Conservation (phyloP, 768 basidiomycete species). For the Hygrocybe punicea region DNA sequence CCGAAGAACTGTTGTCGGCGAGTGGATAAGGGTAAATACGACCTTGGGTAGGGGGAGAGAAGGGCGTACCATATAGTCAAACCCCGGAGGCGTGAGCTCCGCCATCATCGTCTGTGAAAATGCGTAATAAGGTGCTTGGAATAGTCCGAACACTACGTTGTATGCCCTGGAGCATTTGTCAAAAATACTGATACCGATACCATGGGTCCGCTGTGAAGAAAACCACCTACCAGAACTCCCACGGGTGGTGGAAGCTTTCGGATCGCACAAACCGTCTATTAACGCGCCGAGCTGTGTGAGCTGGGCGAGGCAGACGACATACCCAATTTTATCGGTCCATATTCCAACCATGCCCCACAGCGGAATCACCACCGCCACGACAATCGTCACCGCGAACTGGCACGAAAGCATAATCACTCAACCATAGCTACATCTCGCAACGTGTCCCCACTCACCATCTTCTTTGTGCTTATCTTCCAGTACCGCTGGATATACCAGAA, state of each 20-base stretch:
- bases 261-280: neutral
- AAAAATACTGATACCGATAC: neutral
- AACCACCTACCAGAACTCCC: conserved; percentile 76
- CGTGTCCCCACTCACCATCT: conserved; percentile 51
- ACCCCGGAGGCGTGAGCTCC: conserved; percentile 82
- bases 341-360: conserved; percentile 86
- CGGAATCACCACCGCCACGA: conserved; percentile 73
- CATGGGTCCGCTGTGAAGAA: neutral
- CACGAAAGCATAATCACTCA: neutral
- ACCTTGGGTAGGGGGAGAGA: neutral
- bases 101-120: conserved; percentile 88
- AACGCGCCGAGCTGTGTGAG: neutral
- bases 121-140: conserved; percentile 86
- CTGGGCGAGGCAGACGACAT: conserved; percentile 14
- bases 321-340: conserved; percentile 76
- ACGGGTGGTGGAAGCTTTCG: conserved; percentile 66
- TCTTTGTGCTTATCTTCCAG: conserved; percentile 77
- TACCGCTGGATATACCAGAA: conserved; percentile 84
- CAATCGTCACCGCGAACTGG: conserved; percentile 76
- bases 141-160: conserved; percentile 74
- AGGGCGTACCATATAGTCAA: conserved; percentile 62
- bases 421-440: neutral
- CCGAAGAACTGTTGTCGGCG: conserved; percentile 66
- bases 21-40: neutral
- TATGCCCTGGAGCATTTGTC: conserved; percentile 52